Evolutionary conservation across 139 green algal genomes (phyloP), one percentile per base, ranked within the genome.

Genomic region (Chlorella sp.): DNA sequence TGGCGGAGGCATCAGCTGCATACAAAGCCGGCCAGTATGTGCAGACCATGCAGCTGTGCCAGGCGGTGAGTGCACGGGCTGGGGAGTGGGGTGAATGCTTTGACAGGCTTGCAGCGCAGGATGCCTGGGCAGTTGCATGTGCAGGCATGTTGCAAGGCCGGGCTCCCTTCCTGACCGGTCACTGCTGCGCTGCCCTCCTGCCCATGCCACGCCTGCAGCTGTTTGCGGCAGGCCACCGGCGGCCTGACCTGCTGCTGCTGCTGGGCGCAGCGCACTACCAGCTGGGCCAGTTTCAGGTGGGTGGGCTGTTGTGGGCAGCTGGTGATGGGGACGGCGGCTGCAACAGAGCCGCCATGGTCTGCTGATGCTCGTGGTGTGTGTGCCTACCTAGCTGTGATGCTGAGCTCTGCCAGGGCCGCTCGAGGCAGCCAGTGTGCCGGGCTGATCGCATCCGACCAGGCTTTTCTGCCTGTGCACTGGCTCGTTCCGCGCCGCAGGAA

Each of bases 181-280:
- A 60, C 15, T 60, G 11, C 12, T 21, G 51, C 32, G 39, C 12
- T 36, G 69, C 36, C 78, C 20, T 18, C 32, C 63, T 64, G n/a
- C 51, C 51, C 51, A 23, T 60, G 51, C 51, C 13, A 64, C 62
- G 5, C 23, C 3, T 78, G 73, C 84, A 93, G 84, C 70, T 92
- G 0, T 91, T 91, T 47, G 28, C 72, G 5, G 51, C 74, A 12
- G 57, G 78, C 12, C 83, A 92, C 47, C 84, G 89, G 34, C 88
- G 85, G 18, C 91, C 93, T 23, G 93, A 98, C 34, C 88, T 93
- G 62, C 89, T 98, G 79, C 89, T 98, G 62, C 90, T 98, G n/a
- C 88, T 96, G 65, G 95, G 94, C 5, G 95, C 95, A 0, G 89
- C 93, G 32, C 89, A 95, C 81, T 98, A 97, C 84, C 95, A 98